A percentile compares a stretch with the other conserved stretches of the same genome.
phyloP scores from a whole-genome alignment of 257 asterid species.

The Scutellaria galericulata region DNA sequence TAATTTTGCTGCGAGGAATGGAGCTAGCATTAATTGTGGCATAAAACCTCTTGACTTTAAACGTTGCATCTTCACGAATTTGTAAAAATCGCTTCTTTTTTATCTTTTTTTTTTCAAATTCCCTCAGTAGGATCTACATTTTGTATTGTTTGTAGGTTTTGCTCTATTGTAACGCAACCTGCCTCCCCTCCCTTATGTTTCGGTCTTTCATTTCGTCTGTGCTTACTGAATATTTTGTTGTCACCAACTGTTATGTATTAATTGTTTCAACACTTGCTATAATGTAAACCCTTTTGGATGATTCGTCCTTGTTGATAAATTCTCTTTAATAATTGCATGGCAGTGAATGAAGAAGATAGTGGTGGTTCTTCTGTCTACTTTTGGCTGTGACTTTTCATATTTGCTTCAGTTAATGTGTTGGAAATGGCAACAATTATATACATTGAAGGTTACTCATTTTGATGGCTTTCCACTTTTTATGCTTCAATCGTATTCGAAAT shows the following conservation, averaged over 20 bases:
- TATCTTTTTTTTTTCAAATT: background rate
- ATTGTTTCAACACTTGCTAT: conserved; percentile 17
- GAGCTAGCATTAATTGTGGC: conserved; percentile 42
- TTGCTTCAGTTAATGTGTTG: too few species aligned
- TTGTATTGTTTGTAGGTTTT: background rate
- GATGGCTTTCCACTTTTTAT: too few species aligned
- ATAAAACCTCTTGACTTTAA: background rate
- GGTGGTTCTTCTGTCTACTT: too few species aligned
- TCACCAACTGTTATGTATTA: conserved; percentile 6
- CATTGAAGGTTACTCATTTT: too few species aligned
- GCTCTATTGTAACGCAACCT: background rate
- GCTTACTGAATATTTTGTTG: background rate
- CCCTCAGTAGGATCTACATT: background rate
- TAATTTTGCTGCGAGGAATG: conserved; percentile 60
- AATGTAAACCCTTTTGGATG: conserved; percentile 11
- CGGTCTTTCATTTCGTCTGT: too few species aligned
- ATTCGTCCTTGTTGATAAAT: background rate
- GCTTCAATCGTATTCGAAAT: too few species aligned
- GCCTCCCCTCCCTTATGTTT: background rate
- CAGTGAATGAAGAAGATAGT: too few species aligned
- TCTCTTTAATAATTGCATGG: too few species aligned
- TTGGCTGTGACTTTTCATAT: too few species aligned
- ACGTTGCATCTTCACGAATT: too few species aligned
- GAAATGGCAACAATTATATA: too few species aligned
- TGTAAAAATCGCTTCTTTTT: background rate